Evolutionary conservation across 371 early-diverging fungal genomes (phyloP), one percentile per base, ranked within the genome.

Genomic region (Mortierella sp.): DNA sequence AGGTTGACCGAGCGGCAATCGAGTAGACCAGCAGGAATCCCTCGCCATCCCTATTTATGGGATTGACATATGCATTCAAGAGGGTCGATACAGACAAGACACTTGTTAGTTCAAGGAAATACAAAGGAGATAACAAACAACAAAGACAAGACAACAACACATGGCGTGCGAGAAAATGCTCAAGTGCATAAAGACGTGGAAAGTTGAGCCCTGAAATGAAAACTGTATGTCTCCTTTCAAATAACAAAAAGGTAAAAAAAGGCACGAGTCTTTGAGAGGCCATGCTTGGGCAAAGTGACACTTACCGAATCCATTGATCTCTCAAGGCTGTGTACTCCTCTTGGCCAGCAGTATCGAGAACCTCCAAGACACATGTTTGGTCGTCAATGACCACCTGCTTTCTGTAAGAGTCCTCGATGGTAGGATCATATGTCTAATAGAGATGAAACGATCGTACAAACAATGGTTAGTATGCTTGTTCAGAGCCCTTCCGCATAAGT

Each of bases 351-450:
- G 97, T 97, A 89, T 97, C 98, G 24, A 98, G 89, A 40, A 98
- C 96, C 86, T 98, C 98, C 47, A 98, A 88, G 37, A 97, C 94
- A 82, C 97, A 97, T 6, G 96, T 92, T 74, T 94, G 93, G 67
- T 96, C 97, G 87, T 98, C 97, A 82, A 98, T 96, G n/a, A 96
- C 96, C n/a, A 96, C 96, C 86, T 97, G 97, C 86, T 96, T 96
- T 64, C 96, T 91, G 85, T 97, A 97, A 29, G 96, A 97, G 85
- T 97, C 98, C 88, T 98, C 98, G 77, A 97, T 98, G 34, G 98
- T 98, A 41, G 98, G 98, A 90, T 97, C 97, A 84, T 97, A 98
- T 68, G 95, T 96, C 93, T 96, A 86, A 10, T 22, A 10, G 34
- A 37, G 22, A 63, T 26, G 39, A 47, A 68, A 64, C 31, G 61